phyloP scores from a whole-genome alignment of 1,284 basidiomycete genomes.

The Thelephora terrestris region DNA sequence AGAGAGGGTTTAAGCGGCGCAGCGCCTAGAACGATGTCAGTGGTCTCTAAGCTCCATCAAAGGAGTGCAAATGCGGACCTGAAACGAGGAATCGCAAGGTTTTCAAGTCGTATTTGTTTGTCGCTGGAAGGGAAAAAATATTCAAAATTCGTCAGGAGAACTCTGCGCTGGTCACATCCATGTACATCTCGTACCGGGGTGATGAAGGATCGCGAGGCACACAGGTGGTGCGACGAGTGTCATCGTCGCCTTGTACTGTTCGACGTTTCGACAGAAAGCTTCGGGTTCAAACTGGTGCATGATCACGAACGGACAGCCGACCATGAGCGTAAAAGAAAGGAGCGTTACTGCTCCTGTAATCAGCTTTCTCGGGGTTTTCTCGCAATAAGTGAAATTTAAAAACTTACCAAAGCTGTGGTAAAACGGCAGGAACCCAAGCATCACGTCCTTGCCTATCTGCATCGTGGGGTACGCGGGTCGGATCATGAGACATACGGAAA shows the following conservation, averaged over 20 bases:
- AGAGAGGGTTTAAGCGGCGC: conserved; percentile 70
- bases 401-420: conserved; percentile 41
- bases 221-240: conserved; percentile 79
- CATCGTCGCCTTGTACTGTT: conserved; percentile 53
- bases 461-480: conserved; percentile 15
- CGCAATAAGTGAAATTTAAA: neutral
- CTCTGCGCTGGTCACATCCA: neutral
- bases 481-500: too few relatives aligned
- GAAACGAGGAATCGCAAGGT: conserved; percentile 53
- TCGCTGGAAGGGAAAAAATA: conserved; percentile 31
- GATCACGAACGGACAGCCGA: conserved; percentile 54
- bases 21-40: conserved; percentile 40
- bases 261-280: conserved; percentile 55
- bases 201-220: conserved; percentile 59
- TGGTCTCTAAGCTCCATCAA: too few relatives aligned
- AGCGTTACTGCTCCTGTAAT: conserved; percentile 40
- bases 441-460: conserved; percentile 22
- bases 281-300: conserved; percentile 70
- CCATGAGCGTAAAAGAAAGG: conserved; percentile 49
- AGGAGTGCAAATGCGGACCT: neutral
- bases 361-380: neutral
- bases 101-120: conserved; percentile 61
- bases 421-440: conserved; percentile 38
- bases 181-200: conserved; percentile 40
- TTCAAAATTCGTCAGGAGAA: neutral